Evolutionary conservation across 2,329 filamentous ascomycete genomes (phyloP), one percentile per base, ranked within the genome.

Genomic region (Sporothrix euskadiensis): DNA sequence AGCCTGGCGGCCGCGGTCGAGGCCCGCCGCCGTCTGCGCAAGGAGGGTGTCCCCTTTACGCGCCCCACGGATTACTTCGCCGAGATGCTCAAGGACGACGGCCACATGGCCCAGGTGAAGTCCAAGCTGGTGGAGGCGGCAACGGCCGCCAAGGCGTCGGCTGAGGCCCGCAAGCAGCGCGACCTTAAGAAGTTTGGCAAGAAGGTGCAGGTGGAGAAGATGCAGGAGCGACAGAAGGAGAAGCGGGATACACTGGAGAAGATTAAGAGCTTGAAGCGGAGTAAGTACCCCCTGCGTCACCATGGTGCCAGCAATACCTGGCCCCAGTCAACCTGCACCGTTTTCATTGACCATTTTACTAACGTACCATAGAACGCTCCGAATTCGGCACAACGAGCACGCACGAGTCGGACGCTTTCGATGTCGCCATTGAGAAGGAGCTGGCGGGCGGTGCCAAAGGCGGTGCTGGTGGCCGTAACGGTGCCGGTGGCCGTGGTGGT

Each of bases 121-220:
- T 89, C 91, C 79, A 97, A 97, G 87, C 85, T 98, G 79, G 88
- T 97, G 75, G 94, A 98, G 79, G 94, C 97, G 80, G 96, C 95
- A 0, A 93, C 95, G 12, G 87, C 90, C 75, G 97, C 97, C 87
- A 97, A 97, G 86, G 95, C 96, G 0, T 89, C 94, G 39, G 90
- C 92, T 32, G 96, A 99, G 83, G 96, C 96, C 7, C 89, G 94
- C 81, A 94, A 94, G 84, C 91, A 95, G 85, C 88, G 96, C 76
- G 96, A 99, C 82, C 86, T 98, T 79, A 98, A 98, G 90, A 99
- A 98, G 85, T 99, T 98, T 81, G 96, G 96, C 81, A 99, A 99
- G 86, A 93, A 97, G 82, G 96, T 98, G 71, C 96, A 99, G 85
- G 89, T 97, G 74, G 94, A 94, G 74, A 98, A 97, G 86, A 84